phyloP scores from a whole-genome alignment of 2,329 filamentous ascomycete genomes.

The Colletotrichum abscissum region DNA sequence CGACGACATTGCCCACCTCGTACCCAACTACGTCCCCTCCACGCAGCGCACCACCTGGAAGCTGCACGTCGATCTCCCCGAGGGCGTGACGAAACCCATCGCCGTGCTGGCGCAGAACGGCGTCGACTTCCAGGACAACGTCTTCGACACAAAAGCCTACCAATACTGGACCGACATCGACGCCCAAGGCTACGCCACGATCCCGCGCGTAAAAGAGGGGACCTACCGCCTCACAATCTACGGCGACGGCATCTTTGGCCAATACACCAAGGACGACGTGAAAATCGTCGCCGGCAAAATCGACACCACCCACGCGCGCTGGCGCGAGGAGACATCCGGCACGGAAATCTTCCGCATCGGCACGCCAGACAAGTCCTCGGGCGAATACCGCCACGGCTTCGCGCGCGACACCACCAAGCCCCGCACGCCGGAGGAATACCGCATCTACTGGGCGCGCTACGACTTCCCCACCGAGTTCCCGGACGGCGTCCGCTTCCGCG shows the following conservation, averaged over 20 bases:
- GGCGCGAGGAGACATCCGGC: constrained; percentile 66
- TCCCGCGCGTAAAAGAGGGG: constrained; percentile 64
- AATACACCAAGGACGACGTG: constrained; percentile 64
- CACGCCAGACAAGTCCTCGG: constrained; percentile 67
- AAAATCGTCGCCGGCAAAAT: constrained; percentile 53
- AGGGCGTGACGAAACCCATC: constrained; percentile 58
- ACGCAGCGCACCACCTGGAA: constrained; percentile 61
- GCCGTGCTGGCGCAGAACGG: constrained; percentile 63
- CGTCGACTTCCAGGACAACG: constrained; percentile 69
- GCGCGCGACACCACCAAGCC: constrained; percentile 56
- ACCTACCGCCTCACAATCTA: constrained; percentile 73
- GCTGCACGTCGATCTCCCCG: constrained; percentile 62
- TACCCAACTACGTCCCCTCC: constrained; percentile 69
- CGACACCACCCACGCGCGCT: constrained; percentile 53
- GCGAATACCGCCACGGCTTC: constrained; percentile 68
- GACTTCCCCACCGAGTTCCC: constrained; percentile 69
- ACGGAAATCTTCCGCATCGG: constrained; percentile 72
- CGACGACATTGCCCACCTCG: constrained; percentile 69
- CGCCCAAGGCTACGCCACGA: constrained; percentile 54
- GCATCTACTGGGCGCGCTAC: constrained; percentile 68
- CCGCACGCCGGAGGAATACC: constrained; percentile 61
- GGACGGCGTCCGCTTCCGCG: constrained; percentile 62
- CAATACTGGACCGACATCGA: constrained; percentile 68
- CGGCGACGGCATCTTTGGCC: constrained; percentile 70
- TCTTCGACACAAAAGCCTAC: constrained; percentile 57